These are phyloP conservation scores for Aristolochia californica DNA, from an alignment of 164 flowering plant genomes.

Conservation along the genomic window DNA sequence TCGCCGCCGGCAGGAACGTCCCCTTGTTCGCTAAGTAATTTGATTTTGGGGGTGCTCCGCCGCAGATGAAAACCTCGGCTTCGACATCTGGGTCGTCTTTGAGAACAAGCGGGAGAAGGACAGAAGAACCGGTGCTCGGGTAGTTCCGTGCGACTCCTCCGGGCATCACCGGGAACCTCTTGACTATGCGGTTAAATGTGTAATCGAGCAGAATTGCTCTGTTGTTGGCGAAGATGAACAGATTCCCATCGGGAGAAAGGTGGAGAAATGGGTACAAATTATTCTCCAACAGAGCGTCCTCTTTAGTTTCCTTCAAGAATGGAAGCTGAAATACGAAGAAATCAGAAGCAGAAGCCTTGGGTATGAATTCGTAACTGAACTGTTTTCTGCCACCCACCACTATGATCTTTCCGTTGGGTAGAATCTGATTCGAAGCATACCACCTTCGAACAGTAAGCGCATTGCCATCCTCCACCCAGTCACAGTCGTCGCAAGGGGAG, in stretches of 20 bases:
- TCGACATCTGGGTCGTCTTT: not conserved
- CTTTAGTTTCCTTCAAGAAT: slow-evolving; percentile 26
- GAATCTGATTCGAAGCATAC: slow-evolving; percentile 39
- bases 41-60: slow-evolving; percentile 37
- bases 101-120: slow-evolving; percentile 30
- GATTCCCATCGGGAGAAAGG: slow-evolving; percentile 32
- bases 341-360: slow-evolving; percentile 11
- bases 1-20: slow-evolving; percentile 22
- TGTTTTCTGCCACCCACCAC: slow-evolving; percentile 36
- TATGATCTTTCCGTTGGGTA: slow-evolving; percentile 29
- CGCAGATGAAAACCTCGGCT: slow-evolving; percentile 45
- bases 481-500: slow-evolving; percentile 28
- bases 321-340: slow-evolving; percentile 9
- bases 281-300: slow-evolving; percentile 12
- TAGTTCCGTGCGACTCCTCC: slow-evolving; percentile 35
- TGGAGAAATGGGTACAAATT: slow-evolving; percentile 42
- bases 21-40: slow-evolving; percentile 10
- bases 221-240: slow-evolving; percentile 48
- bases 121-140: slow-evolving; percentile 46
- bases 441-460: slow-evolving; percentile 25
- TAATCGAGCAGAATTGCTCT: slow-evolving; percentile 35
- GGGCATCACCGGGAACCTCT: slow-evolving; percentile 28
- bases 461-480: slow-evolving; percentile 28
- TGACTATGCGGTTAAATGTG: slow-evolving; percentile 19
- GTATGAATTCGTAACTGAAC: slow-evolving; percentile 35